phyloP scores from a whole-genome alignment of 352 stramenopile genomes.

The Globisporangium spiculum region DNA sequence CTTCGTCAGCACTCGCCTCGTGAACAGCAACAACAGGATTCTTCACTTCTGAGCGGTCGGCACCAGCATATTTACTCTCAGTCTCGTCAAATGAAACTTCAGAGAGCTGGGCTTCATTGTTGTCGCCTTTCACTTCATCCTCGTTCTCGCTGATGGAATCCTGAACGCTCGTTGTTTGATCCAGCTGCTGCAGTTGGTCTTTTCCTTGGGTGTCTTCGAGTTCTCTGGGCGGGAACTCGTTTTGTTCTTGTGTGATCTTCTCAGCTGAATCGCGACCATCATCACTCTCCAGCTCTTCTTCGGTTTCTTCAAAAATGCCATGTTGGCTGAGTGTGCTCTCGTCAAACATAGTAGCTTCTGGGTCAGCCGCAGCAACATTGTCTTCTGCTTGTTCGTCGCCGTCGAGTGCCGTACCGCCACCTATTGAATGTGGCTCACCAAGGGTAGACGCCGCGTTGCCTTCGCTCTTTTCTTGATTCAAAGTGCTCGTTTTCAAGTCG shows the following conservation, averaged over 20 bases:
- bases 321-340: background rate
- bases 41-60: no score
- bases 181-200: background rate
- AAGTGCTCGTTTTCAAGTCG: conserved; percentile 6
- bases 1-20: no score
- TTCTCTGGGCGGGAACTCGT: background rate
- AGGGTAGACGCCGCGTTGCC: background rate
- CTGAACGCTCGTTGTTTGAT: background rate
- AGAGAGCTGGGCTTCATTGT: no score
- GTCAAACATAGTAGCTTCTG: background rate
- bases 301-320: conserved; percentile 1
- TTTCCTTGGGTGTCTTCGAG: background rate
- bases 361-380: background rate
- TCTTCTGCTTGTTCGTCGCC: background rate
- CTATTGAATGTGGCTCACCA: background rate
- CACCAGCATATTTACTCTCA: no score
- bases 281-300: background rate
- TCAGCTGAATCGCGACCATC: background rate
- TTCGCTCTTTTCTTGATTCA: background rate
- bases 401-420: background rate
- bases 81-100: no score
- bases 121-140: no score
- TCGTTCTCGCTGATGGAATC: background rate
- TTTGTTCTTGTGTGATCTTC: background rate
- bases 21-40: no score